phyloP scores from a whole-genome alignment of 495 filamentous ascomycete genomes.

The Articulospora tetracladia region DNA sequence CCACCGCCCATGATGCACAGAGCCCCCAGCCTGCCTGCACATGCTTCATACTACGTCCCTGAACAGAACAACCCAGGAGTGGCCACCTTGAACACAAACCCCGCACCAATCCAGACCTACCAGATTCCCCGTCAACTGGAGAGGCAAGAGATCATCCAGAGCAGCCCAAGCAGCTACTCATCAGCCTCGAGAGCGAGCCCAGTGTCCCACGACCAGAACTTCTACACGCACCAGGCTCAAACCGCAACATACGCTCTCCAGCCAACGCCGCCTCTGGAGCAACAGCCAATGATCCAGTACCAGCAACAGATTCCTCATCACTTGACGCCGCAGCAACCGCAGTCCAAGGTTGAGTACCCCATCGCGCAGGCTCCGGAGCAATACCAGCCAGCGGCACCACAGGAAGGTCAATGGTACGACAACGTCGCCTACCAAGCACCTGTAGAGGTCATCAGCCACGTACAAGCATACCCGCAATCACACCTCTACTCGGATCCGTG shows the following conservation, averaged over 20 bases:
- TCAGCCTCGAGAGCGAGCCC: slow-evolving; percentile 40
- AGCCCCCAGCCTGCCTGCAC: slow-evolving; percentile 24
- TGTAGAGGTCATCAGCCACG: slow-evolving; percentile 37
- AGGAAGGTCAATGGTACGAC: slow-evolving; percentile 39
- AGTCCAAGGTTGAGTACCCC: slow-evolving; percentile 18
- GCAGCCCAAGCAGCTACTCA: slow-evolving; percentile 48
- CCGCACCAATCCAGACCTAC: slow-evolving; percentile 35
- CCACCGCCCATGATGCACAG: slow-evolving; percentile 20
- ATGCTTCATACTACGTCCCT: slow-evolving; percentile 37
- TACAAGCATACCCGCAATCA: slow-evolving; percentile 31
- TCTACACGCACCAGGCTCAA: slow-evolving; percentile 40
- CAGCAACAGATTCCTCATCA: slow-evolving; percentile 25
- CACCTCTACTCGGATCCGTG: slow-evolving; percentile 34
- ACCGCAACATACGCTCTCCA: slow-evolving; percentile 36
- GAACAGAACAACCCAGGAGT: slow-evolving; percentile 49
- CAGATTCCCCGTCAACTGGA: slow-evolving; percentile 42
- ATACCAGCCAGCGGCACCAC: slow-evolving; percentile 28
- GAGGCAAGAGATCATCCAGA: slow-evolving; percentile 34
- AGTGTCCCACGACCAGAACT: slow-evolving; percentile 40
- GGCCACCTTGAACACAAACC: slow-evolving; percentile 48
- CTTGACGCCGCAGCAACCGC: slow-evolving; percentile 28
- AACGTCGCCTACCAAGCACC: slow-evolving; percentile 38
- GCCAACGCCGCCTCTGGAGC: slow-evolving; percentile 28
- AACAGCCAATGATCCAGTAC: slow-evolving; percentile 16
- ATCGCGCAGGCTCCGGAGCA: slow-evolving; percentile 27